phyloP scores from a whole-genome alignment of 129 eudicot genomes.

The Chrysanthemum seticuspe region DNA sequence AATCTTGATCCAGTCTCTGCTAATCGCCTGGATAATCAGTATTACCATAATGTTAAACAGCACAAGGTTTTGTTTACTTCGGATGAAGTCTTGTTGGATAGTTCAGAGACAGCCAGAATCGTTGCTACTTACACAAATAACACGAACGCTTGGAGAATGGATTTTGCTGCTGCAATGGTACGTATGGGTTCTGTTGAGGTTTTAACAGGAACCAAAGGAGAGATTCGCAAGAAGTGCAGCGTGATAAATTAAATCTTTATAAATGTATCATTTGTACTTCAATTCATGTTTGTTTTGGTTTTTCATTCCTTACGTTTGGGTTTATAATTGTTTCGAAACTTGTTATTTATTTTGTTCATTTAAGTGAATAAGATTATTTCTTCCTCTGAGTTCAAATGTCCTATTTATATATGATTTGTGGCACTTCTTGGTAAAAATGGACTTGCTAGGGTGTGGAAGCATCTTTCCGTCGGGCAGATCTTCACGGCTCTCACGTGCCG shows the following conservation, averaged over 20 bases:
- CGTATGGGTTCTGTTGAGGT: conserved; percentile 38
- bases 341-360: neutral
- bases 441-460: too few relatives aligned
- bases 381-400: neutral
- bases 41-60: conserved; percentile 37
- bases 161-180: conserved; percentile 55
- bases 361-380: neutral
- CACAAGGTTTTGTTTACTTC: conserved; percentile 38
- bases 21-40: conserved; percentile 38
- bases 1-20: conserved; percentile 41
- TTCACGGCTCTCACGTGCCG: too few relatives aligned
- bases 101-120: conserved; percentile 21
- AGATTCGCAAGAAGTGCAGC: conserved; percentile 45
- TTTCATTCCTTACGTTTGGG: neutral
- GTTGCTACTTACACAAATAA: conserved; percentile 28
- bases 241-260: conserved; percentile 16
- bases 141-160: conserved; percentile 29
- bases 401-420: neutral
- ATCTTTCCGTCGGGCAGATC: too few relatives aligned
- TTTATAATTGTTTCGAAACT: neutral
- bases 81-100: conserved; percentile 35
- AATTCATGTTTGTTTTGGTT: conserved; percentile 5
- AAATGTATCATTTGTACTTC: neutral
- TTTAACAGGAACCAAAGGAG: conserved; percentile 41
- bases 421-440: too few relatives aligned